Base-by-base conservation (phyloP, 2,329 filamentous ascomycete genomes). In the Neofusicoccum kwambonambiense region DNA sequence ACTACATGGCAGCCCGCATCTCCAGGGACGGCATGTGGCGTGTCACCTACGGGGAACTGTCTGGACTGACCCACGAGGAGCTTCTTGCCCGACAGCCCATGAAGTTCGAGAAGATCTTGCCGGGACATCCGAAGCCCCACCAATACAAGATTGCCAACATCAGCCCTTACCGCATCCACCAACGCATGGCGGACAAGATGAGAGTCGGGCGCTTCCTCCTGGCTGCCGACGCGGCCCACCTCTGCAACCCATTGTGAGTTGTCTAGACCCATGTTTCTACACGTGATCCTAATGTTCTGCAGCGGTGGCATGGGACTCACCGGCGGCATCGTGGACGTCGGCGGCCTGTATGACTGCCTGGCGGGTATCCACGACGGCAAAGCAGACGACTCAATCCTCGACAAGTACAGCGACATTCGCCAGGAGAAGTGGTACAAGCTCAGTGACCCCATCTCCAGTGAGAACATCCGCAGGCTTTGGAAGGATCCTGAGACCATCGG, bases 281-380 rank as follows among this genome's bases (percentile, higher is more conserved):
- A 31, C 27, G 27, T 31, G 27, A 1, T 7, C 4, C 27, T 31
- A 7, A 31, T 31, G 27, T 7, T 31, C 27, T 31, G 27, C 83
- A 69, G 67, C 74, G 86, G 86, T 41, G 86, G 86, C 0, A 74
- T 87, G 15, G 86, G 86, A 2, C 81, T 88, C 54, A 87, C 84
- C 0, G 85, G 85, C 6, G 86, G 86, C 0, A 84, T 88, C 51
- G 82, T 84, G 27, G 86, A 88, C 67, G 79, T 86, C 2, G 85
- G 84, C 7, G 82, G 83, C 0, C 77, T 88, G 3, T 84, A 80
- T 56, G 84, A 88, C 66, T 86, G 84, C 67, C 77, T 88, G 1
- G 68, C 50, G 1, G 68, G 62, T 1, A 67, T 69, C 2, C 62
- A 67, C 27, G 50, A 65, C 12, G 47, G 45, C 8, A 56, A 65